Base-by-base conservation (phyloP, 2,329 filamentous ascomycete genomes). In the Reticulascus tulasneorum region DNA sequence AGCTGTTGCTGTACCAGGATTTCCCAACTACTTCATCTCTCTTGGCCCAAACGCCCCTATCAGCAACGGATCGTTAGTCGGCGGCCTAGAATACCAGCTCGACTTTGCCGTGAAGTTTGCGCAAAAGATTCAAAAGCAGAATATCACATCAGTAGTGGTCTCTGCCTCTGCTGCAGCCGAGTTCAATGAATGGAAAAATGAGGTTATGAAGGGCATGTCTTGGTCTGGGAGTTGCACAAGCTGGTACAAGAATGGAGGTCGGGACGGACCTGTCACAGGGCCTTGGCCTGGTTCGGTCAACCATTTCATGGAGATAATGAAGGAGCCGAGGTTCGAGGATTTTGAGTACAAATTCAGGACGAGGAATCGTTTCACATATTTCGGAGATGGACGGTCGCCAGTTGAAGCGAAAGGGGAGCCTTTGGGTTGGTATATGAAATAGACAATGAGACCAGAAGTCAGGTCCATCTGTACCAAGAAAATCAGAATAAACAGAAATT, bases 181-280 rank as follows among this genome's bases (percentile, higher is more conserved):
- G n/a, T 64, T 61, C 28, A 57, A 57, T 19, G 53, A 52, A 18
- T 67, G 69, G 46, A 59, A 57, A 19, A 59, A 69, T 23, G 54
- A 62, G 38, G 60, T 69, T 29, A 60, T 67, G 48, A 63, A 66
- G 47, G 60, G 58, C 9, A 56, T 60, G 1, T 60, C 65, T 1
- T 73, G 63, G 54, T 53, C 59, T 1, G 53, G 52, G 18, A 50
- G 46, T 3, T 71, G 66, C 40, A 56, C 57, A 33, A 65, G 60
- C 21, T 74, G 68, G 66, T 73, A 72, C 47, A 74, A 74, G 53
- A 56, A 60, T 22, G 57, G 60, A 23, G 57, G 49, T 3, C 49
- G 59, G 5, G 60, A 69, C 28, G 66, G 68, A 13, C 53, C 64
- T 23, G 59, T 72, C 22, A 60, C 64, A 15, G 67, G n/a, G n/a